Base-by-base conservation (phyloP, 2,329 filamentous ascomycete species). In the Beauveria asiatica region DNA sequence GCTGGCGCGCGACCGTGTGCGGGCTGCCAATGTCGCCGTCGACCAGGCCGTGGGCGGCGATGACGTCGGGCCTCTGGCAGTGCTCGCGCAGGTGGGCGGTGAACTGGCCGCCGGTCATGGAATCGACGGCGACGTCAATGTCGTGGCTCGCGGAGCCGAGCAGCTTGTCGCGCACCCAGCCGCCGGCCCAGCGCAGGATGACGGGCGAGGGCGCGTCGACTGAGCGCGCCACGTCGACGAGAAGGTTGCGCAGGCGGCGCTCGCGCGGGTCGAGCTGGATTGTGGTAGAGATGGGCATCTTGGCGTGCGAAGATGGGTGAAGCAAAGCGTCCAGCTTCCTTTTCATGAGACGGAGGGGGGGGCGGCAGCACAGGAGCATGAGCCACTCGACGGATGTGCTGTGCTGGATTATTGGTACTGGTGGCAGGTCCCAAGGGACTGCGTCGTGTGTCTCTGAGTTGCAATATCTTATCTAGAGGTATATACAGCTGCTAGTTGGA, bases 1-100 rank as follows among this genome's bases (percentile, higher is more conserved):
- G 93, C 71, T 97, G 97, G 61, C 88, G 88, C 57, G 88, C 87
- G 65, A 97, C 93, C 72, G 91, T 95, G 78, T 97, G 88, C 37
- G 97, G 79, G 64, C 84, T 87, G 54, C 88, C 87, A 57, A 94
- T 79, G 60, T 87, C 86, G 57, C 81, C 80, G 19, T 74, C 70
- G 33, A 72, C 71, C 53, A 87, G 78, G 10, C 73, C 75, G 67
- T 92, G 87, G 68, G 84, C 86, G 56, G 81, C 76, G 3, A 82
- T 74, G 62, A 86, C 84, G 5, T 80, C 81, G 0, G 82, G 77
- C 27, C 78, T 74, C 54, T 82, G 81, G 68, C 90, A 86, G 68
- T 89, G 89, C 64, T 86, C 80, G 64, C 84, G 81, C 72, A 94
- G 80, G 66, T 83, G 80, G 54, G 83, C 72, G n/a, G 86, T 87